Evolutionary conservation across 306 rosid genomes (phyloP).

Genomic region (Heteromeles arbutifolia): DNA sequence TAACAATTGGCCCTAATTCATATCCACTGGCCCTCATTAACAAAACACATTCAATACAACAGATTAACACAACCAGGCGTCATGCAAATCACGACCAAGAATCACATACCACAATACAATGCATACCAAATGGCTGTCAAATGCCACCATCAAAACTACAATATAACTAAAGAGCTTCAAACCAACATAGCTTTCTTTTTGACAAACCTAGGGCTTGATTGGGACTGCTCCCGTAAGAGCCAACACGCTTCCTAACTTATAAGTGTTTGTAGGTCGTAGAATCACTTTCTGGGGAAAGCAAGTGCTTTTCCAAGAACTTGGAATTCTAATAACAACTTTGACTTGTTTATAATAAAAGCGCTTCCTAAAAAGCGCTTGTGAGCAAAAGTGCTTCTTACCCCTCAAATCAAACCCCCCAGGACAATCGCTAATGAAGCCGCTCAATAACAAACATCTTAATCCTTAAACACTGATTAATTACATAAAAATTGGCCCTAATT

Average conservation of each 20-base stretch:
- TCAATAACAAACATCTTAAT: neutral
- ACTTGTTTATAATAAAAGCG: too few relatives aligned
- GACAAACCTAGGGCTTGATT: neutral
- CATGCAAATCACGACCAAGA: neutral
- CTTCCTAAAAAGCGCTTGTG: too few relatives aligned
- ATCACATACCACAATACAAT: neutral
- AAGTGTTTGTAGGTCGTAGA: too few relatives aligned
- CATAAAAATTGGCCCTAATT: neutral
- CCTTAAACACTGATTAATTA: neutral
- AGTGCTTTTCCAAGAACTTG: too few relatives aligned
- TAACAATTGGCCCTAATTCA: neutral
- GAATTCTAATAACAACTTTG: too few relatives aligned
- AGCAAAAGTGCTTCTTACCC: too few relatives aligned
- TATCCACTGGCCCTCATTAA: neutral
- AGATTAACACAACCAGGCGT: neutral
- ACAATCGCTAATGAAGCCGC: too few relatives aligned
- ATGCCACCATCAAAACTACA: neutral
- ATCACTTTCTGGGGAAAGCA: too few relatives aligned
- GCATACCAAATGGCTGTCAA: neutral
- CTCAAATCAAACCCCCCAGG: too few relatives aligned
- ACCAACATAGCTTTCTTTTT: neutral
- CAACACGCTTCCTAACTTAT: too few relatives aligned
- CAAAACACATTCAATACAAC: neutral
- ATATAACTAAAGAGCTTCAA: neutral
- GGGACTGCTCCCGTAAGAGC: neutral